These are phyloP conservation scores for Phylloporus sp. DNA, from an alignment of 768 basidiomycete species.

Conservation along the genomic window DNA sequence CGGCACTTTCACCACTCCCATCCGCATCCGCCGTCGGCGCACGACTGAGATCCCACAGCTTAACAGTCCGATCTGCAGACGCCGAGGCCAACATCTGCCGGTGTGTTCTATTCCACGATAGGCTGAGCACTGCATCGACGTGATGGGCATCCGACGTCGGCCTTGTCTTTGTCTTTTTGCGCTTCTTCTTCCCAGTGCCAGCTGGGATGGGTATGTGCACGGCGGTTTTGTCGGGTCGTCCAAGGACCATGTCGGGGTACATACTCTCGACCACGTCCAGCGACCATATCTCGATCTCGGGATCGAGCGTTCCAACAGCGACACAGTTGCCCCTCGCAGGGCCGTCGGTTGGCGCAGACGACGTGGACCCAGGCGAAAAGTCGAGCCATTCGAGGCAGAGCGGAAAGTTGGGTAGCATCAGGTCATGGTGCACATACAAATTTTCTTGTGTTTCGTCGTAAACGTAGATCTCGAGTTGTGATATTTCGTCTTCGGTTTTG, in stretches of 20 bases:
- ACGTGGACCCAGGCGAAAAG: slow-evolving; percentile 69
- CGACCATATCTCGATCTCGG: slow-evolving; percentile 99
- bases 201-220: slow-evolving; percentile 73
- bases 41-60: slow-evolving; percentile 91
- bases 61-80: slow-evolving; percentile 92
- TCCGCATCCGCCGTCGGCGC: slow-evolving; percentile 51
- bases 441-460: slow-evolving; percentile 72
- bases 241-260: slow-evolving; percentile 90
- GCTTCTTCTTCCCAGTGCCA: slow-evolving; percentile 97
- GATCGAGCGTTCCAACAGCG: slow-evolving; percentile 95
- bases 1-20: slow-evolving; percentile 35
- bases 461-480: slow-evolving; percentile 92
- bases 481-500: slow-evolving; percentile 95
- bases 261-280: slow-evolving; percentile 90
- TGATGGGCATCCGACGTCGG: slow-evolving; percentile 64
- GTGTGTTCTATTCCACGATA: slow-evolving; percentile 90
- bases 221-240: slow-evolving; percentile 79
- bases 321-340: slow-evolving; percentile 74
- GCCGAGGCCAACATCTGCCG: slow-evolving; percentile 90
- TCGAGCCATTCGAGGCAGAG: slow-evolving; percentile 99
- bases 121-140: slow-evolving; percentile 88
- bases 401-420: slow-evolving; percentile 96
- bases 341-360: slow-evolving; percentile 32
- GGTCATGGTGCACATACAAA: slow-evolving; percentile 94
- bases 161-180: slow-evolving; percentile 78